phyloP scores from a whole-genome alignment of 306 rosid species.

The Trifolium repens region DNA sequence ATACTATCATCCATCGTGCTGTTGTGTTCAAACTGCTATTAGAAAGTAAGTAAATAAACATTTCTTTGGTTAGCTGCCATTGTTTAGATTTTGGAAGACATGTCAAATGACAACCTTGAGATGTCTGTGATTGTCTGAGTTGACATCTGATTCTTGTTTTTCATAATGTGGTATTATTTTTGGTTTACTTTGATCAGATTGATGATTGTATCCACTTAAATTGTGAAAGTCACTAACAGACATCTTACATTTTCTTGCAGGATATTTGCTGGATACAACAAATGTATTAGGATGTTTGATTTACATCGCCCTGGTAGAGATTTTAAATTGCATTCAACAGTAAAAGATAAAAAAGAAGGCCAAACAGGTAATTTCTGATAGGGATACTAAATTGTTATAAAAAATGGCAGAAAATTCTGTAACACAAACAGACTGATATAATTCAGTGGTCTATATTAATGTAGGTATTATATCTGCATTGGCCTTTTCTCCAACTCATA shows the following conservation, averaged over 20 bases:
- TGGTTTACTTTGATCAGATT: constrained; percentile 8
- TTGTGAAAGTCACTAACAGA: constrained; percentile 22
- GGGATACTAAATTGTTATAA: constrained; percentile 18
- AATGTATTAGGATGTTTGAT: constrained; percentile 87
- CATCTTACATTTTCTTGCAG: constrained; percentile 50
- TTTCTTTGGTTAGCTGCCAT: constrained; percentile 12
- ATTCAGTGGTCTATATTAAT: constrained; percentile 19
- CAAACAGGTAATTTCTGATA: constrained; percentile 63
- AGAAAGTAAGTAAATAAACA: constrained; percentile 8
- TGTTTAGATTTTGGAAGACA: constrained; percentile 15
- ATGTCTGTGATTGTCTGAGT: constrained; percentile 31
- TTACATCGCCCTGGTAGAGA: constrained; percentile 97
- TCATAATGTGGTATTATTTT: constrained; percentile 21
- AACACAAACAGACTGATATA: constrained; percentile 19
- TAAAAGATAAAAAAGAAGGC: constrained; percentile 89
- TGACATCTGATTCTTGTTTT: constrained; percentile 34
- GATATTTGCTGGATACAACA: constrained; percentile 97
- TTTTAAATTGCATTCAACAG: constrained; percentile 70
- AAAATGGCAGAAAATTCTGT: constrained; percentile 6
- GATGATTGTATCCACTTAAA: not conserved
- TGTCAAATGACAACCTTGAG: constrained; percentile 15
- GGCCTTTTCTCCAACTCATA: constrained; percentile 83
- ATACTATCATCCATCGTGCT: constrained; percentile 18
- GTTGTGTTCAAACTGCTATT: constrained; percentile 22
- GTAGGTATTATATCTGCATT: constrained; percentile 92